Conservation (phyloP, 2,329 filamentous ascomycete species). For the Ceratocystis harringtonii region DNA sequence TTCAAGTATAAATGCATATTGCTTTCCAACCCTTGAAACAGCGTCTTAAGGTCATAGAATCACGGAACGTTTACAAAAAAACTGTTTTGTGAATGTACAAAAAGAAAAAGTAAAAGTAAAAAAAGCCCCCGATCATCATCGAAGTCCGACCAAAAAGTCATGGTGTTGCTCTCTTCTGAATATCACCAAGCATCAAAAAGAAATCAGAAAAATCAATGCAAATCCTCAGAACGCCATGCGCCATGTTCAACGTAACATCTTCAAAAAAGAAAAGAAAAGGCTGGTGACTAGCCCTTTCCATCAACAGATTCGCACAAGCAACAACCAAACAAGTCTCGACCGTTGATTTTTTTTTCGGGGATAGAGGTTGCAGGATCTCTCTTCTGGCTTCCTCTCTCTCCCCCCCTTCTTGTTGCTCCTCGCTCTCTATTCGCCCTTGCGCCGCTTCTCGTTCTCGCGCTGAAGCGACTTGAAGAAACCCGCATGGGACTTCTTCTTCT, state of each 20-base stretch:
- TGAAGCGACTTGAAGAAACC: constrained; percentile 31
- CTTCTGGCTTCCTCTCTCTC: neutral
- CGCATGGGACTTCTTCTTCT: constrained; percentile 28
- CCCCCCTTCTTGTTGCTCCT: neutral
- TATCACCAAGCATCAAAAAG: neutral
- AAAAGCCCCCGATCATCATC: no score
- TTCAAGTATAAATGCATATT: no score
- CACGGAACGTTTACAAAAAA: no score
- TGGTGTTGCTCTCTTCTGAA: neutral
- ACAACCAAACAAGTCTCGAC: neutral
- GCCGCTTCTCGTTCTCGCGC: constrained; percentile 25
- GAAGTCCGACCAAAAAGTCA: no score
- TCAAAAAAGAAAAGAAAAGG: neutral
- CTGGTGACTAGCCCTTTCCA: no score
- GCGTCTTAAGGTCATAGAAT: no score
- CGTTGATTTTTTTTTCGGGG: neutral
- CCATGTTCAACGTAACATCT: neutral
- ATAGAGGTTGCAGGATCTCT: neutral
- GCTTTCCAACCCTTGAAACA: no score
- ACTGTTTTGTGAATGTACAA: no score
- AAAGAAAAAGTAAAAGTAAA: no score
- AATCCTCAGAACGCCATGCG: neutral
- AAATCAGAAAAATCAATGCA: neutral
- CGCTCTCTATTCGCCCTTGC: constrained; percentile 11
- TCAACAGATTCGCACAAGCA: neutral